Evolutionary conservation across 2,329 filamentous ascomycete genomes (phyloP), one percentile per base, ranked within the genome.

Genomic region (Sclerotiophoma versabilis): DNA sequence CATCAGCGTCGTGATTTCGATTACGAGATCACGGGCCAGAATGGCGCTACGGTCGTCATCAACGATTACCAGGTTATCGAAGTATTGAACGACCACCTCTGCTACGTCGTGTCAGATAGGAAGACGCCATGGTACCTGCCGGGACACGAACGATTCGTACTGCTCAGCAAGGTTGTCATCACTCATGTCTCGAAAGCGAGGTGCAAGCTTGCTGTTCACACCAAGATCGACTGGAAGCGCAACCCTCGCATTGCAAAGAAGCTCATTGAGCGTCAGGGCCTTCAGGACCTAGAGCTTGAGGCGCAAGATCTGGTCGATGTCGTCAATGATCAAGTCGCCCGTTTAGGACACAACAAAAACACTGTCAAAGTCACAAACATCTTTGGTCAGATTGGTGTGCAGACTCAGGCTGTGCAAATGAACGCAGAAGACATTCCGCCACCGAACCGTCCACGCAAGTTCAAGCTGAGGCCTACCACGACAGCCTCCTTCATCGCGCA

Each of bases 151-250:
- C 84, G 86, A 45, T 96, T 98, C 76, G 88, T 88, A 64, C 80
- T 97, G 19, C 85, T 96, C 52, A 93, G 87, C 62, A 97, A 96
- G 76, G 87, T 96, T 59, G 92, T 97, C 60, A 95, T 99, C 59
- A 97, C 95, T 2, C 92, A 98, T 69, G 84, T 93, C 56, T 87
- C 92, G 46, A 98, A 98, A 77, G 92, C 91, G 11, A 92, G 89
- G 73, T 96, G 92, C 75, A 97, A 95, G 77, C 84, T 99, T 49
- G 89, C 92, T 22, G 85, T 98, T 36, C 96, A 91, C 76, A 90
- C 88, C 47, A 90, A 89, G 66, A 86, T 96, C n/a, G 90, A 92
- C 64, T 98, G 95, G 95, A 83, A 86, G 22, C 89, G 86, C 61
- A 80, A 69, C 14, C 71, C 72, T 2, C 62, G 84, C 11, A 64